A percentile compares a stretch with the other conserved stretches of the same genome.
Conservation (phyloP, 257 asterid species). For the Eucommia ulmoides region DNA sequence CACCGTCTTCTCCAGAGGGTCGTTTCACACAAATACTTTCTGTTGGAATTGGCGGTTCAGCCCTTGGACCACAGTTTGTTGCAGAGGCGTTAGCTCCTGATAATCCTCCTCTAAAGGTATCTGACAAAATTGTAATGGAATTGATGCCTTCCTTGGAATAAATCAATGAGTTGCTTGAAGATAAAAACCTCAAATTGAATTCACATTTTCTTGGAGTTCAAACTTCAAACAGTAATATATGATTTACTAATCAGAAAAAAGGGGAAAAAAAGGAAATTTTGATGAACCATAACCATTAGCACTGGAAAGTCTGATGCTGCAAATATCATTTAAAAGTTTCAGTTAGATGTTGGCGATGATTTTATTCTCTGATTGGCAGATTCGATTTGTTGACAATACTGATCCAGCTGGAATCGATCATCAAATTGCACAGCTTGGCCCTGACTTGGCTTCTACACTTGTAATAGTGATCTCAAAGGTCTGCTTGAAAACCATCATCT, state of each 20-base stretch:
- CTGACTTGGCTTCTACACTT: slow-evolving; percentile 80
- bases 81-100: slow-evolving; percentile 99
- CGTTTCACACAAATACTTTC: slow-evolving; percentile 86
- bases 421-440: slow-evolving; percentile 95
- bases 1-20: slow-evolving; percentile 38
- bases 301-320: no score
- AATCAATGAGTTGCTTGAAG: neutral
- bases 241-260: no score
- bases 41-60: slow-evolving; percentile 98
- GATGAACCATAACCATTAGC: no score
- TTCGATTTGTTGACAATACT: slow-evolving; percentile 94
- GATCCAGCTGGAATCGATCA: slow-evolving; percentile 99
- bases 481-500: slow-evolving; percentile 9
- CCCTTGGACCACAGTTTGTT: slow-evolving; percentile 97
- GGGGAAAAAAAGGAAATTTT: no score
- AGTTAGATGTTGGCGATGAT: neutral
- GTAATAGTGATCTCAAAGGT: slow-evolving; percentile 97
- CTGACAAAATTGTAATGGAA: neutral
- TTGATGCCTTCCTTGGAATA: neutral
- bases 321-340: no score
- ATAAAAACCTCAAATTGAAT: neutral
- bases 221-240: no score
- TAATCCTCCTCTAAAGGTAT: slow-evolving; percentile 97
- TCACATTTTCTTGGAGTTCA: neutral
- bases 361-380: slow-evolving; percentile 31